Evolutionary conservation across 495 filamentous ascomycete species (phyloP).

Genomic region (Podospora australis): DNA sequence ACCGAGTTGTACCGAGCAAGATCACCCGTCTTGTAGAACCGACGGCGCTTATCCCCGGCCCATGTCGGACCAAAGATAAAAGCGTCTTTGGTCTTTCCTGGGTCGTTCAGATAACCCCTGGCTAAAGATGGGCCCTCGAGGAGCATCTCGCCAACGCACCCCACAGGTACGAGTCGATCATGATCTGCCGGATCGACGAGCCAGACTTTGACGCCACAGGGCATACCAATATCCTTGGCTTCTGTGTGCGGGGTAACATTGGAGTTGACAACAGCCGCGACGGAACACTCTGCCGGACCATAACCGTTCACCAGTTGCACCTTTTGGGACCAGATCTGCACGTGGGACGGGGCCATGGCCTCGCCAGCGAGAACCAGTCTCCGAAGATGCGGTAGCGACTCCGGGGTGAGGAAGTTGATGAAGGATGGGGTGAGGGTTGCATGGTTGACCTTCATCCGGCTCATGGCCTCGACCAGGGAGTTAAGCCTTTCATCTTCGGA

Average conservation of each 20-base stretch:
- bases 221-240: slow-evolving; percentile 17
- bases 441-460: slow-evolving; percentile 43
- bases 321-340: slow-evolving; percentile 16
- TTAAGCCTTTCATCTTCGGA: slow-evolving; percentile 24
- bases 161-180: slow-evolving; percentile 55
- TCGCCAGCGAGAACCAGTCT: slow-evolving; percentile 40
- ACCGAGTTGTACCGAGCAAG: slow-evolving; percentile 48
- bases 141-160: slow-evolving; percentile 69
- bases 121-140: slow-evolving; percentile 53
- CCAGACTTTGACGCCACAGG: slow-evolving; percentile 26
- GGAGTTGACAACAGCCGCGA: slow-evolving; percentile 19
- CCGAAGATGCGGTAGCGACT: slow-evolving; percentile 33
- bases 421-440: slow-evolving; percentile 48
- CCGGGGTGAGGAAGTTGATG: slow-evolving; percentile 29
- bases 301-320: slow-evolving; percentile 30
- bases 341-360: slow-evolving; percentile 12
- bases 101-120: slow-evolving; percentile 54
- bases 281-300: slow-evolving; percentile 24
- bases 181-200: slow-evolving; percentile 54
- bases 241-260: slow-evolving; percentile 9
- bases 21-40: slow-evolving; percentile 56
- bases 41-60: slow-evolving; percentile 4
- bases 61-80: too few species aligned
- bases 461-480: slow-evolving; percentile 22
- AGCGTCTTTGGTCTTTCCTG: slow-evolving; percentile 2